Base-by-base conservation (phyloP, 768 basidiomycete genomes). In the Neoboletus brunneissimus region DNA sequence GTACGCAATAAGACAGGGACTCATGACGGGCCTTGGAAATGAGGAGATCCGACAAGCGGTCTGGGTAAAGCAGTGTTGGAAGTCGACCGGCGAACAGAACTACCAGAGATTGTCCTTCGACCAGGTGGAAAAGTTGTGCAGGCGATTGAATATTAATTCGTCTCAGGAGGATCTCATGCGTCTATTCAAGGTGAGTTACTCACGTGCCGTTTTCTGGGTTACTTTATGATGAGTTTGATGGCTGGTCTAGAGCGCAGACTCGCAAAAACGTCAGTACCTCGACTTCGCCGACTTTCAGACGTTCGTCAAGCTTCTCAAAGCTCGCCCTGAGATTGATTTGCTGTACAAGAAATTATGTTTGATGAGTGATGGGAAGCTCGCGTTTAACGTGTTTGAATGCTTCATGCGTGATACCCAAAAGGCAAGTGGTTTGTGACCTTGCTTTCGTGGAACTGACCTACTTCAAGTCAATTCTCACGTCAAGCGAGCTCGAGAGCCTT, bases 1-100 rank as follows among this genome's bases (percentile, higher is more conserved):
- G 20, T 77, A 85, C 57, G 77, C 82, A 3, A 77, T 88, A 42
- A 80, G 90, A 27, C 82, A 82, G 61, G 84, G 85, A 43, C 79
- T 92, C 32, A 87, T 87, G 83, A 79, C 77, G 11, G 88, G 87
- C 0, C 74, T 84, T 0, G 86, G 84, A 13, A 80, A 86, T 53
- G 72, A 81, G 31, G 85, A 87, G 57, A 74, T 85, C 53, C 72
- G 88, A 23, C 81, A 89, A 58, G 77, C 79, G 0, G 75, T 91
- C 11, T 94, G 91, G 91, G 84, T 91, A 73, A 79, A 83, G 53
- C 87, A 87, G 68, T 89, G 87, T 67, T 93, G 91, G 91, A 89
- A 86, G 65, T 81, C 80, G 15, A 83, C 86, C 0, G 87, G 88
- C 58, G 76, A 81, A 40, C 75, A 80, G 42, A 77, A 79, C 7